Base-by-base conservation (phyloP, 306 rosid genomes). In the Amphicarpaea edgeworthii region DNA sequence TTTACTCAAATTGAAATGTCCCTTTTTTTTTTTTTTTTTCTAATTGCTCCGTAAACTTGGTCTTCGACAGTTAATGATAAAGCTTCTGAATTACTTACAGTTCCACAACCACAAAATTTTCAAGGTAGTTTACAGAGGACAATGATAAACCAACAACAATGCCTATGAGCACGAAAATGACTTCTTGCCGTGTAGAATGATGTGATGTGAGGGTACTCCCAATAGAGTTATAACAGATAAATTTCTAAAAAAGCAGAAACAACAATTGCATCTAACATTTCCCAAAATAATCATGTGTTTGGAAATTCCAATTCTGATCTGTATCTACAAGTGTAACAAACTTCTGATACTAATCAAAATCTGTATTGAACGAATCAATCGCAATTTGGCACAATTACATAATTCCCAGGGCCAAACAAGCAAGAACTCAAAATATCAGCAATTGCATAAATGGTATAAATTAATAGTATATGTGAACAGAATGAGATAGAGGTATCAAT, bases 381-480 rank as follows among this genome's bases (percentile, higher is more conserved):
- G 3, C 11, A 12, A 40, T 62, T 38, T 10, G 49, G 50, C 24
- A 37, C 9, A 38, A 15, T 15, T 59, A 1, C 23, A 26, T 42
- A 26, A 12, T 72, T 53, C 19, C 43, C 41, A 5, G 38, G 28
- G 17, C 40, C 41, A 72, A 72, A 42, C 58, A 58, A 54, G 41
- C 26, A 41, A 72, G 7, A 37, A 8, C 54, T 14, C 7, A 38
- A 70, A 51, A 38, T 38, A 37, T 15, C 7, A 71, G 40, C 65
- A 70, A 70, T 32, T 70, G 62, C 20, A 34, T 46, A 30, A 71
- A 71, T 71, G 23, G 14, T 1, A 11, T 37, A 4, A 23, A 54
- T 23, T 21, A 23, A 16, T 23, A 0, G 28, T 19, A 17, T 49
- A 3, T 54, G 19, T 16, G 46, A 9, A 2, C 5, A 50, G 2